These are phyloP conservation scores for Decorospora gaudefroyi DNA, from an alignment of 2,329 filamentous ascomycete genomes.

Conservation along the genomic window DNA sequence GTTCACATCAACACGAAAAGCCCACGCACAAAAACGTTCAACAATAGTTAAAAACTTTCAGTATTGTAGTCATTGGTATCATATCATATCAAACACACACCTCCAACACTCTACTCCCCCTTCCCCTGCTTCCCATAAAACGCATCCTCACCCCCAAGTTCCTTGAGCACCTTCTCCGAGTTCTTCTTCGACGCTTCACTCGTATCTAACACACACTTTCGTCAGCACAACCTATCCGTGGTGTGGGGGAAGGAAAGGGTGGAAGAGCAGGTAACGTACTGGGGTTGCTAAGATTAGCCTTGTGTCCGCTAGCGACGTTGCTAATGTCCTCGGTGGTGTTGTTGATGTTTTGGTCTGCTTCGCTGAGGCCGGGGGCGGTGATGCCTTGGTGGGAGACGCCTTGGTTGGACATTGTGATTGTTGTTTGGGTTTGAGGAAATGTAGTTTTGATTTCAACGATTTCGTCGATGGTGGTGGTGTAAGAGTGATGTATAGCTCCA, in stretches of 20 bases:
- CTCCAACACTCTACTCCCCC: constrained; percentile 46
- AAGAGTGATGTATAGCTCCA: not conserved
- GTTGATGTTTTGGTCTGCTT: constrained; percentile 32
- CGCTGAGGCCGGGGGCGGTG: constrained; percentile 24
- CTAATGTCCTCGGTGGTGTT: constrained; percentile 28
- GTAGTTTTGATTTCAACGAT: too few relatives aligned
- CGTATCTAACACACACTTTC: constrained; percentile 14
- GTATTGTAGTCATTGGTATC: too few relatives aligned
- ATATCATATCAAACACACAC: not conserved
- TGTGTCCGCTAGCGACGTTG: constrained; percentile 47
- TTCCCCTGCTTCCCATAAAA: constrained; percentile 52
- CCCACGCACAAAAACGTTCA: too few relatives aligned
- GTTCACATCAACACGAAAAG: too few relatives aligned
- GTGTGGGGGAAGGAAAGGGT: not conserved
- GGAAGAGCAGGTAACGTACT: constrained; percentile 38
- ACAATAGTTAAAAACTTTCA: too few relatives aligned
- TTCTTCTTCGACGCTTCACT: constrained; percentile 51
- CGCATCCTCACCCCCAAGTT: constrained; percentile 51
- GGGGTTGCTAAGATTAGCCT: constrained; percentile 56
- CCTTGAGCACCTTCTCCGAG: constrained; percentile 49
- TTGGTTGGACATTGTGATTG: constrained; percentile 13
- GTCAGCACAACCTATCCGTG: not conserved
- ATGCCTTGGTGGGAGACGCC: constrained; percentile 17
- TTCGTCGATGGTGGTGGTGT: not conserved
- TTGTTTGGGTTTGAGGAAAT: too few relatives aligned